A percentile compares a stretch with the other conserved stretches of the same genome.
Evolutionary conservation across 73 alveolate genomes (phyloP).

Genomic region (Uronychia binucleata): DNA sequence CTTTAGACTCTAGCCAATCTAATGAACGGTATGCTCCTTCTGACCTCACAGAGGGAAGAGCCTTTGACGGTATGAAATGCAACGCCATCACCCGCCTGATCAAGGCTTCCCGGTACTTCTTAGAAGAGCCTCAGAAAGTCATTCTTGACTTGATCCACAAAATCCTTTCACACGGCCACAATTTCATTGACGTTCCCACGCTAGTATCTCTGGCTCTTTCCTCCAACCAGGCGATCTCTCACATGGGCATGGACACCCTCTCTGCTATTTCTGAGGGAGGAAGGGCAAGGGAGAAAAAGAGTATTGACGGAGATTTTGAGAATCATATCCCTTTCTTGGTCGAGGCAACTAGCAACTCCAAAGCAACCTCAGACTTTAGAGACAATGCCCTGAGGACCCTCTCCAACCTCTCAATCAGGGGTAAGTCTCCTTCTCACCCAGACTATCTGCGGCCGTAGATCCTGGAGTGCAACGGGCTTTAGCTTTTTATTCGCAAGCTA

Average conservation of each 20-base stretch:
- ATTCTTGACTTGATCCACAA: conserved; percentile 59
- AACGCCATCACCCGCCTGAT: conserved; percentile 72
- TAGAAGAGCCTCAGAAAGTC: conserved; percentile 61
- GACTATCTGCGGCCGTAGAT: conserved; percentile 74
- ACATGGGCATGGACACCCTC: conserved; percentile 74
- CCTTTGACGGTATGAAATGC: conserved; percentile 63
- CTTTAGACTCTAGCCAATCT: conserved; percentile 57
- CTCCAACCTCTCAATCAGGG: conserved; percentile 80
- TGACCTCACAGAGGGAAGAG: conserved; percentile 72
- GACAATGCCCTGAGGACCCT: conserved; percentile 60
- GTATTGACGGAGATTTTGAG: conserved; percentile 77
- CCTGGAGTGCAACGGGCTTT: conserved; percentile 71
- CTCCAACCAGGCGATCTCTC: conserved; percentile 62
- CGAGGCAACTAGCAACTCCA: conserved; percentile 58
- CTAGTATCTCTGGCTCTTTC: conserved; percentile 64
- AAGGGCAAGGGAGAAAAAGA: conserved; percentile 33
- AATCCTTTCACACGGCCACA: conserved; percentile 57
- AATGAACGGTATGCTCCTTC: no score
- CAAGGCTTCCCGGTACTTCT: conserved; percentile 65
- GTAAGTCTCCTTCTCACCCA: conserved; percentile 9
- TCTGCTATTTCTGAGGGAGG: conserved; percentile 67
- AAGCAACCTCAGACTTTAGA: conserved; percentile 61
- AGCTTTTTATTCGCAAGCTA: conserved; percentile 61
- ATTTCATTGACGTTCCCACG: conserved; percentile 71
- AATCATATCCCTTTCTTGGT: conserved; percentile 74